A percentile compares a stretch with the other conserved stretches of the same genome.
phyloP scores from a whole-genome alignment of 345 rosid genomes.

The Populus euphratica region DNA sequence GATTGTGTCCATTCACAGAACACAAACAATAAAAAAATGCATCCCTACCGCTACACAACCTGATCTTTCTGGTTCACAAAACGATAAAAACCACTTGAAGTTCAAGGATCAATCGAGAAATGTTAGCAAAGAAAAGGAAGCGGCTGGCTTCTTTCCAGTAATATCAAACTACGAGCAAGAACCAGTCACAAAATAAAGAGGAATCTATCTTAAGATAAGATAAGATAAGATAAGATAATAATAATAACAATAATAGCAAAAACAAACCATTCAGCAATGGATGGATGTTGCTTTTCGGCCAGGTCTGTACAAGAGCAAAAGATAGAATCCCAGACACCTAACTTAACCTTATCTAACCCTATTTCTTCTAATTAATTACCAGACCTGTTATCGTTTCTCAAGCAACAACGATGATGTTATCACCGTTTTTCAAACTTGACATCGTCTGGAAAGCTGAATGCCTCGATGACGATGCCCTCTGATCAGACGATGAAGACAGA shows the following conservation, averaged over 20 bases:
- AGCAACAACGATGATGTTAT: slow-evolving; percentile 63
- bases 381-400: slow-evolving; percentile 21
- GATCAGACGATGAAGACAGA: slow-evolving; percentile 48
- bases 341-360: slow-evolving; percentile 22
- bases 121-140: neutral
- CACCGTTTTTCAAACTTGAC: slow-evolving; percentile 57
- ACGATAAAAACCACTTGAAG: slow-evolving; percentile 6
- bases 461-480: slow-evolving; percentile 41
- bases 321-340: slow-evolving; percentile 31
- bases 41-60: slow-evolving; percentile 1
- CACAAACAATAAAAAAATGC: neutral
- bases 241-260: neutral
- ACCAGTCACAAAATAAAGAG: slow-evolving; percentile 16
- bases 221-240: neutral
- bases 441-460: slow-evolving; percentile 46
- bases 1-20: neutral
- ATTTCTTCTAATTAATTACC: slow-evolving; percentile 30
- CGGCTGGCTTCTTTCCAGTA: slow-evolving; percentile 26
- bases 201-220: slow-evolving; percentile 1
- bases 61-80: neutral
- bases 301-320: slow-evolving; percentile 48
- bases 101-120: slow-evolving; percentile 1
- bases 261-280: slow-evolving; percentile 9
- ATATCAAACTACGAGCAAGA: slow-evolving; percentile 4
- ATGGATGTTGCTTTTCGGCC: slow-evolving; percentile 17